Evolutionary conservation across 169 alveolate species (phyloP), one percentile per base, ranked within the genome.

Genomic region (Pseudocohnilembus persalinus): DNA sequence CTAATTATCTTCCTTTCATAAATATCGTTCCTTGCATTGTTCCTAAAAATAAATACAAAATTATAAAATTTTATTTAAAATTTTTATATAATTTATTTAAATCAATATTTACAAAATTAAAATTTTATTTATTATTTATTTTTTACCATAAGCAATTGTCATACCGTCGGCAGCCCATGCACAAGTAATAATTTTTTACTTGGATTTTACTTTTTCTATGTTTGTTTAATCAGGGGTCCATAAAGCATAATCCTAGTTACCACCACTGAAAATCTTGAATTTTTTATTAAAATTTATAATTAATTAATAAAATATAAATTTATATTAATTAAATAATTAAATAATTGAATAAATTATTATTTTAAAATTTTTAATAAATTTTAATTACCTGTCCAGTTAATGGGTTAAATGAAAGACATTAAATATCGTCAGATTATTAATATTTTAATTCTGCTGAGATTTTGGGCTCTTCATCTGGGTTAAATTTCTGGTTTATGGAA

Each of bases 121-220:
- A n/a, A n/a, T n/a, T n/a, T n/a, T n/a, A n/a, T n/a, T n/a, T n/a
- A n/a, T n/a, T n/a, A n/a, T n/a, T n/a, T n/a, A 49, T 49, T 49
- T 49, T 11, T 49, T 88, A 26, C 98, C 98, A 77, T 94, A 84
- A 31, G 97, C 97, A 11, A 96, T 83, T 28, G 88, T 74, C 68
- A 89, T 73, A 20, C 98, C 98, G 85, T 96, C 97, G 32, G 96
- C 89, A 76, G 96, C 88, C 98, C 98, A 96, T 33, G 95, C 95
- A 74, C 89, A 78, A 72, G 92, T 77, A 29, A 89, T 75, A 1
- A 93, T 90, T 83, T 93, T 96, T 25, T 94, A 86, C 25, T 93
- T 89, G 64, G 82, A 83, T 76, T 92, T 90, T n/a, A 77, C 49
- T 82, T 90, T 92, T 49, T 88, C 89, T 25, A 94, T 96, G 73